A percentile compares a stretch with the other conserved stretches of the same genome.
Conservation (phyloP, 2,329 filamentous ascomycete genomes). For the Aureobasidium sp. region DNA sequence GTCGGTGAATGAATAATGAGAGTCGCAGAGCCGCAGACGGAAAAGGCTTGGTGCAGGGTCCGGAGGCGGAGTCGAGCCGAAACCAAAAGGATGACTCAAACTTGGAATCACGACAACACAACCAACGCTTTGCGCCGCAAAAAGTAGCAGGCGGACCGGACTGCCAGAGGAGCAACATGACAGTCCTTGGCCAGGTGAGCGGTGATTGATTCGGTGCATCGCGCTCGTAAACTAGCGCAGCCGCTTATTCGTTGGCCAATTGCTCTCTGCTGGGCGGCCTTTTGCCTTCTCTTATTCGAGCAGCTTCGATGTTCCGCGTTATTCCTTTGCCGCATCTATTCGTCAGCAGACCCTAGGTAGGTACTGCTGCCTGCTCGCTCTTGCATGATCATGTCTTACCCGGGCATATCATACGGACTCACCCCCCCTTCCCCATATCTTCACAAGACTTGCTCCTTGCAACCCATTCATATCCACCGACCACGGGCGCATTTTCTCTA, state of each 20-base stretch:
- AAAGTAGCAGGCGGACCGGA: slow-evolving; percentile 2
- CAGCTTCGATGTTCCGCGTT: slow-evolving; percentile 10
- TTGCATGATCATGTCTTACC: slow-evolving; percentile 9
- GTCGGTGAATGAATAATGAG: slow-evolving; percentile 5
- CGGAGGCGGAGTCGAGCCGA: slow-evolving; percentile 5
- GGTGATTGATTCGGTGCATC: neutral
- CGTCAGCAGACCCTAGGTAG: slow-evolving; percentile 12
- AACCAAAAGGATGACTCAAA: slow-evolving; percentile 8
- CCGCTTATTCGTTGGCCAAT: slow-evolving; percentile 8
- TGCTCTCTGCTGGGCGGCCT: neutral
- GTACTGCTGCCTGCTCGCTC: slow-evolving; percentile 10
- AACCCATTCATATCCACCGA: neutral
- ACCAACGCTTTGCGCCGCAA: slow-evolving; percentile 7
- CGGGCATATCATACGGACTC: slow-evolving; percentile 8
- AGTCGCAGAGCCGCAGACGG: slow-evolving; percentile 7
- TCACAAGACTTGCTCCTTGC: slow-evolving; percentile 4
- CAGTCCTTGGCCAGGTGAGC: neutral
- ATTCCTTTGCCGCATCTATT: slow-evolving; percentile 11
- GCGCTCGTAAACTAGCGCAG: slow-evolving; percentile 3
- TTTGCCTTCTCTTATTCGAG: slow-evolving; percentile 11
- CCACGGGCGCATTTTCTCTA: neutral
- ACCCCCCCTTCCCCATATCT: slow-evolving; percentile 8
- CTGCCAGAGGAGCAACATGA: neutral
- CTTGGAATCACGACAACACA: slow-evolving; percentile 7
- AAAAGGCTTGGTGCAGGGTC: slow-evolving; percentile 7